Conservation (phyloP, 1,284 basidiomycete species). For the Papiliotrema fonsecae region DNA sequence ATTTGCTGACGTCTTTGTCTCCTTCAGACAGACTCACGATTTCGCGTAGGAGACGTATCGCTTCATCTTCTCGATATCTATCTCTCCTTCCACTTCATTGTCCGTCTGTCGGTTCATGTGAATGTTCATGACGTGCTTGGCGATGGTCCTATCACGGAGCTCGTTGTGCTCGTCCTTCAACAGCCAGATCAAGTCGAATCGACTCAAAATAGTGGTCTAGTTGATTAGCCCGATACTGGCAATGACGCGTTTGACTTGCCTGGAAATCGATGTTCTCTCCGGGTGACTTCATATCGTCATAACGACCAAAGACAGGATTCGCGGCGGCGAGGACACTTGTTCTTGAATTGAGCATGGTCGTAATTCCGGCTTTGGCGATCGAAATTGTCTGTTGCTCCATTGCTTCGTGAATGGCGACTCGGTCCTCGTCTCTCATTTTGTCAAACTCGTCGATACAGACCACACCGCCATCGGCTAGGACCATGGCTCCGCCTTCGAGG, state of each 20-base stretch:
- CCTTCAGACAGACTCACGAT: conserved; percentile 54
- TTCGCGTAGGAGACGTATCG: conserved; percentile 95
- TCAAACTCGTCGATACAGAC: conserved; percentile 99
- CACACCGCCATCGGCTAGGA: conserved; percentile 95
- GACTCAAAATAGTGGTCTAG: conserved; percentile 91
- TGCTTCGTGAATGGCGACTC: conserved; percentile 98
- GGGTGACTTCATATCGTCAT: conserved; percentile 94
- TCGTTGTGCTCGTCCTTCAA: conserved; percentile 99
- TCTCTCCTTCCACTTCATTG: conserved; percentile 75
- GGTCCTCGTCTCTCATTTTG: conserved; percentile 99
- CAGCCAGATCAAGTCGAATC: conserved; percentile 99
- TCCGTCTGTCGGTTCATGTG: conserved; percentile 87
- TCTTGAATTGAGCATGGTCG: conserved; percentile 92
- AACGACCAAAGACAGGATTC: conserved; percentile 77
- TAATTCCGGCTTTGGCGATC: conserved; percentile 96
- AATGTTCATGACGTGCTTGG: conserved; percentile 97
- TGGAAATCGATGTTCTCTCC: conserved; percentile 57
- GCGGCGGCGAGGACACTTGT: conserved; percentile 96
- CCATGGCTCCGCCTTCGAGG: conserved; percentile 98
- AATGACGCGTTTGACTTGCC: not conserved
- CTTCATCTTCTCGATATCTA: conserved; percentile 98
- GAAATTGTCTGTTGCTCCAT: conserved; percentile 99
- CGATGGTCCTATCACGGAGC: conserved; percentile 87
- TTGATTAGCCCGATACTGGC: conserved; percentile 50
- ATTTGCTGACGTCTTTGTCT: not conserved